phyloP scores from a whole-genome alignment of 1,139 yeast species.

The Groenewaldozyma auringiensis region DNA sequence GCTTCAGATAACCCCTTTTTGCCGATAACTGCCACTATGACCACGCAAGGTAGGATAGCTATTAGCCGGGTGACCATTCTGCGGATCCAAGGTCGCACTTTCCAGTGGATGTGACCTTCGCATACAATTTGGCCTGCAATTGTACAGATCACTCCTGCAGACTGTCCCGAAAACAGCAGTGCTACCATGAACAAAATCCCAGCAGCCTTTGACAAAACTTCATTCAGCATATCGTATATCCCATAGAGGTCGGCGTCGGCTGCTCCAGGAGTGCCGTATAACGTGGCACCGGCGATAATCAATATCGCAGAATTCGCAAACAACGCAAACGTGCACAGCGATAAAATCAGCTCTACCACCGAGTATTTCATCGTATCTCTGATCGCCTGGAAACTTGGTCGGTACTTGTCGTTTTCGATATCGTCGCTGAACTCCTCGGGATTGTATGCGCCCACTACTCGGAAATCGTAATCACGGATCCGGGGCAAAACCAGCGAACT shows the following conservation, averaged over 20 bases:
- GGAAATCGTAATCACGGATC: slow-evolving; percentile 49
- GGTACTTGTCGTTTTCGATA: slow-evolving; percentile 40
- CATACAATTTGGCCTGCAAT: slow-evolving; percentile 82
- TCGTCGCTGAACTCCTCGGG: slow-evolving; percentile 23
- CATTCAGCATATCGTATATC: slow-evolving; percentile 51
- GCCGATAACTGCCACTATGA: slow-evolving; percentile 51
- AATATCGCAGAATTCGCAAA: slow-evolving; percentile 75
- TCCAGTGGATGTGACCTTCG: slow-evolving; percentile 78
- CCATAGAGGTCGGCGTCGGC: slow-evolving; percentile 67
- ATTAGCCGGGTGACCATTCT: slow-evolving; percentile 62
- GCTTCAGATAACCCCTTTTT: slow-evolving; percentile 55
- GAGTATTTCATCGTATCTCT: slow-evolving; percentile 60
- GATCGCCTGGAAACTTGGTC: slow-evolving; percentile 60
- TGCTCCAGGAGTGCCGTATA: slow-evolving; percentile 54
- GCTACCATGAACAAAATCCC: slow-evolving; percentile 77
- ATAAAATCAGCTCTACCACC: slow-evolving; percentile 53
- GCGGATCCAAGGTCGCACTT: slow-evolving; percentile 67
- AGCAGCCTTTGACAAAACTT: slow-evolving; percentile 58
- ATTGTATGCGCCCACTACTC: slow-evolving; percentile 19
- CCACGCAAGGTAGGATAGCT: slow-evolving; percentile 65
- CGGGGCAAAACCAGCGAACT: slow-evolving; percentile 72
- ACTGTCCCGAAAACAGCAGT: slow-evolving; percentile 64
- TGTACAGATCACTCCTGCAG: slow-evolving; percentile 82
- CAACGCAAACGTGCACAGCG: slow-evolving; percentile 65
- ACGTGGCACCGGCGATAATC: slow-evolving; percentile 66